Percentiles rank a stretch among this genome's conserved stretches.
Conservation (phyloP, 352 stramenopile species). For the Salisapilia sapeloensis region DNA sequence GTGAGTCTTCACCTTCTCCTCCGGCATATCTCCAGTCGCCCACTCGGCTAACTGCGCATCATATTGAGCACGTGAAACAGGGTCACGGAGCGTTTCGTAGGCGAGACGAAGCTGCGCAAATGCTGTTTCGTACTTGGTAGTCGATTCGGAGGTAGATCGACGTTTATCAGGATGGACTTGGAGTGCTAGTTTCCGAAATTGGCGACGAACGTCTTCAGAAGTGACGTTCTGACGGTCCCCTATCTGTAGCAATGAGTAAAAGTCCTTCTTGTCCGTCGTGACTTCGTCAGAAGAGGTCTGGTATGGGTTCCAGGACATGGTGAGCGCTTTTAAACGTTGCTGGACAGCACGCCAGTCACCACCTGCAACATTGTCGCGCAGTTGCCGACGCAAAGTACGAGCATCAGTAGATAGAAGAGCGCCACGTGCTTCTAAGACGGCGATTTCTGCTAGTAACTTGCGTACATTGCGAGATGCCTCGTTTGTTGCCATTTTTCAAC, state of each 20-base stretch:
- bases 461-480: no score
- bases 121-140: conserved; percentile 7
- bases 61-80: conserved; percentile 25
- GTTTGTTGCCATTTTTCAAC: no score
- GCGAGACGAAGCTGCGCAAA: conserved; percentile 49
- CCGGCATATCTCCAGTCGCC: conserved; percentile 1
- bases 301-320: conserved; percentile 59
- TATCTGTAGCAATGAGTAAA: conserved; percentile 43
- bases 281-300: conserved; percentile 17
- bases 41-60: conserved; percentile 23
- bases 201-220: conserved; percentile 29
- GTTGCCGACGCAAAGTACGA: conserved; percentile 41
- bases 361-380: conserved; percentile 34
- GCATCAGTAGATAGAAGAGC: conserved; percentile 37
- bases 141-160: conserved; percentile 1
- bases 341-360: conserved; percentile 40
- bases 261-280: conserved; percentile 21
- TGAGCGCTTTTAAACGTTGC: conserved; percentile 32
- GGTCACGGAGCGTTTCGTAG: conserved; percentile 62
- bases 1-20: conserved; percentile 25
- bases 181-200: conserved; percentile 51
- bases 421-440: conserved; percentile 23
- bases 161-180: conserved; percentile 56
- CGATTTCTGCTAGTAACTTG: conserved; percentile 44
- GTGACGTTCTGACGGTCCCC: conserved; percentile 7